Evolutionary conservation across 768 basidiomycete species (phyloP).

Genomic region (Goffeauzyma gilvescens): DNA sequence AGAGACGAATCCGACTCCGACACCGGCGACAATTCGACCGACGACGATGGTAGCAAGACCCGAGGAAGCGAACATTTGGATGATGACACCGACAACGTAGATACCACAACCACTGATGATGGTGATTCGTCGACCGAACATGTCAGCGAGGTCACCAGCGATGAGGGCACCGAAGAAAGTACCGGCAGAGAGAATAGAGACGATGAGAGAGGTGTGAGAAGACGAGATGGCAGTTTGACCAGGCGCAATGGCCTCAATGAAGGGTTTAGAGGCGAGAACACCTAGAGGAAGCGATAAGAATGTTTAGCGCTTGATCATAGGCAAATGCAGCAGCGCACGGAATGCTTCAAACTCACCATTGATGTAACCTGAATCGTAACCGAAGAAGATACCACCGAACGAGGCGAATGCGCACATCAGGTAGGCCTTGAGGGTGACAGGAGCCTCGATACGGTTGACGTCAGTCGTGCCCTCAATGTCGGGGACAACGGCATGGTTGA

Average conservation of each 20-base stretch:
- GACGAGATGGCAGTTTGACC: constrained; percentile 14
- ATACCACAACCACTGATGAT: constrained; percentile 22
- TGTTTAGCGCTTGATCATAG: neutral
- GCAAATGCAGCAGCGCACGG: neutral
- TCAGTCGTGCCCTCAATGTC: too few species aligned
- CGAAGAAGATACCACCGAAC: constrained; percentile 31
- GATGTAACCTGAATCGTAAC: constrained; percentile 31
- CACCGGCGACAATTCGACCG: constrained; percentile 30
- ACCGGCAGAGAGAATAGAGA: constrained; percentile 34
- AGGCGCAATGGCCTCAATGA: constrained; percentile 6
- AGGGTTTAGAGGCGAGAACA: constrained; percentile 5
- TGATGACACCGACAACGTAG: constrained; percentile 25
- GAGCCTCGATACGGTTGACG: constrained; percentile 35
- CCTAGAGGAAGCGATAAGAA: neutral
- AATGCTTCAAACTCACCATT: constrained; percentile 12
- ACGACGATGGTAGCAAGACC: constrained; percentile 28
- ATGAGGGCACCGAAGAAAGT: constrained; percentile 34
- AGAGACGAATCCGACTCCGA: constrained; percentile 22
- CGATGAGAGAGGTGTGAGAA: constrained; percentile 29
- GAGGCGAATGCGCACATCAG: constrained; percentile 29
- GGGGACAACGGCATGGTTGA: too few species aligned
- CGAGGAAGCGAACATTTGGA: constrained; percentile 26
- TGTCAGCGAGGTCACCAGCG: constrained; percentile 34
- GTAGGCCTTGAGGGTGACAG: constrained; percentile 33
- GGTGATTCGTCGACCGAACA: constrained; percentile 30